Conservation (phyloP, 345 rosid genomes). For the Physaria fendleri region DNA sequence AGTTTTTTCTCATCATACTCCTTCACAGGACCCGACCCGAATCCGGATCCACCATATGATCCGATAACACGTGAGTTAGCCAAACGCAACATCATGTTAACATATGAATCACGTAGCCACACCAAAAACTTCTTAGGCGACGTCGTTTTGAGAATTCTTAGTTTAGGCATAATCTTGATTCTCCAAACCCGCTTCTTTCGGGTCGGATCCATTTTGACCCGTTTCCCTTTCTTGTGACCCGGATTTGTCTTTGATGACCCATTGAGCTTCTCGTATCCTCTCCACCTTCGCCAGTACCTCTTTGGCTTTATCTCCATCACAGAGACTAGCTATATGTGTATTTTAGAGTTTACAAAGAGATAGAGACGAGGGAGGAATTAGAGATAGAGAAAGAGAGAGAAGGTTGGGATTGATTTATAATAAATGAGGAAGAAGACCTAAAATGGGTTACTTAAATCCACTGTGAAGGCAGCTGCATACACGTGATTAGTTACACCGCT, state of each 20-base stretch:
- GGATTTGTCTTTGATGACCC: no score
- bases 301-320: constrained; percentile 27
- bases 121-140: constrained; percentile 46
- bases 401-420: constrained; percentile 13
- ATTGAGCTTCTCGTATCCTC: constrained; percentile 47
- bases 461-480: constrained; percentile 2
- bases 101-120: constrained; percentile 65
- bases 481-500: constrained; percentile 22
- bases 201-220: constrained; percentile 22
- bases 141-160: constrained; percentile 25
- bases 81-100: constrained; percentile 56
- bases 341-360: no score
- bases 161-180: constrained; percentile 51
- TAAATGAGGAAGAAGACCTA: neutral
- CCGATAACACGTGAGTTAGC: constrained; percentile 40
- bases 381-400: constrained; percentile 5
- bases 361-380: neutral
- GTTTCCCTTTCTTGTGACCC: constrained; percentile 11
- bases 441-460: neutral
- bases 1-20: constrained; percentile 53
- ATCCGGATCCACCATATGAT: constrained; percentile 26
- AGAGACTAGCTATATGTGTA: no score
- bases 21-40: constrained; percentile 32
- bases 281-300: constrained; percentile 41
- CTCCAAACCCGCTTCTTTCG: constrained; percentile 39